Conservation (phyloP, 192 early-diverging fungal species). For the Coemansia sp. region DNA sequence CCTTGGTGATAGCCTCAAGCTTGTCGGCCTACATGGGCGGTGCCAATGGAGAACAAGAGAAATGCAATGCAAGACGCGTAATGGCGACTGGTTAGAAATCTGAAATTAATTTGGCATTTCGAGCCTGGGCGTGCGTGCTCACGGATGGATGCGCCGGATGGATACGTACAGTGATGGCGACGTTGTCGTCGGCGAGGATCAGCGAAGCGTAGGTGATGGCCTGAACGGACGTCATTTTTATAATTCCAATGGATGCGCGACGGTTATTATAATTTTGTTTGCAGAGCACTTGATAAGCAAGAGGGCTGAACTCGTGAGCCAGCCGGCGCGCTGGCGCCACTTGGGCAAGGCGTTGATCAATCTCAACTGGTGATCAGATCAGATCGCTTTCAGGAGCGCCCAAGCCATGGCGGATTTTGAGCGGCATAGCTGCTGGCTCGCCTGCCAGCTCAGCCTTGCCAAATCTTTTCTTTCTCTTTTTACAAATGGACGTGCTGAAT, state of each 20-base stretch:
- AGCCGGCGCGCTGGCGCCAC: too few relatives aligned
- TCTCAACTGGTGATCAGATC: too few relatives aligned
- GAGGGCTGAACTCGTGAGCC: too few relatives aligned
- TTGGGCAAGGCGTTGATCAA: too few relatives aligned
- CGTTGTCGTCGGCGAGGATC: slow-evolving; percentile 97
- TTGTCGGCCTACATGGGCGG: slow-evolving; percentile 74
- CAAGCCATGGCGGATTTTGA: too few relatives aligned
- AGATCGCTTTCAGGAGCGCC: too few relatives aligned
- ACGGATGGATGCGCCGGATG: slow-evolving; percentile 19
- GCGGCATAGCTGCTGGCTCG: too few relatives aligned
- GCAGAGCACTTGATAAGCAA: too few relatives aligned
- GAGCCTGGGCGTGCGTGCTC: slow-evolving; percentile 3
- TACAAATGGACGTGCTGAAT: slow-evolving; percentile 31
- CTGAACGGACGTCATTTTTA: too few relatives aligned
- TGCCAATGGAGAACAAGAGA: background rate
- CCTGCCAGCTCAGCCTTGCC: background rate
- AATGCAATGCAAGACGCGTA: too few relatives aligned
- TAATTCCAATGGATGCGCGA: too few relatives aligned
- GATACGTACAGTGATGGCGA: slow-evolving; percentile 92
- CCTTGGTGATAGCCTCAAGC: slow-evolving; percentile 85
- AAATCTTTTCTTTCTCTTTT: background rate
- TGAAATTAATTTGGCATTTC: slow-evolving; percentile 2
- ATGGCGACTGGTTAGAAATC: background rate
- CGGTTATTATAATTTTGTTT: too few relatives aligned
- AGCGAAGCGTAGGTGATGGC: slow-evolving; percentile 96